Conservation (phyloP, 768 basidiomycete genomes). For the Leccinum broughii region DNA sequence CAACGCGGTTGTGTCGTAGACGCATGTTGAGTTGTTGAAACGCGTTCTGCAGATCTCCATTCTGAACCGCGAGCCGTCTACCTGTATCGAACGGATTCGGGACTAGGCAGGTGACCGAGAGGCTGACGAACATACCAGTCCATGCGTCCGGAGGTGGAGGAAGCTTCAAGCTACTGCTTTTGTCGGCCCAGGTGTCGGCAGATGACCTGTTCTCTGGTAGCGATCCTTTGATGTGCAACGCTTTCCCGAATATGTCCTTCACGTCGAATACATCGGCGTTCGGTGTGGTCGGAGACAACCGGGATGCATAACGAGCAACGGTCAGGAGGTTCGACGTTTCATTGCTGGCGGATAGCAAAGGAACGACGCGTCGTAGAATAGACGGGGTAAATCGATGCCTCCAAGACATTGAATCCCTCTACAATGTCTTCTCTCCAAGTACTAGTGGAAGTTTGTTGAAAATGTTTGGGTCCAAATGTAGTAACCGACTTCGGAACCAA, state of each 20-base stretch:
- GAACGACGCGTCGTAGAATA: slow-evolving; percentile 13
- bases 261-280: slow-evolving; percentile 8
- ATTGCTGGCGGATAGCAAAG: background rate
- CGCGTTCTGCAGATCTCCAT: slow-evolving; percentile 46
- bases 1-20: slow-evolving; percentile 56
- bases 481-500: slow-evolving; percentile 21
- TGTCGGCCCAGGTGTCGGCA: slow-evolving; percentile 40
- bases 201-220: slow-evolving; percentile 24
- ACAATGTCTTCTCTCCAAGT: background rate
- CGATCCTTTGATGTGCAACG: slow-evolving; percentile 16
- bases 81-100: slow-evolving; percentile 42
- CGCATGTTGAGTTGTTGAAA: slow-evolving; percentile 51
- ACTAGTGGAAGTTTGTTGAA: background rate
- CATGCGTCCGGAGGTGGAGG: slow-evolving; percentile 51
- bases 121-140: slow-evolving; percentile 39
- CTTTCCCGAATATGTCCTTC: slow-evolving; percentile 15
- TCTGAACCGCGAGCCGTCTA: slow-evolving; percentile 53
- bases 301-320: slow-evolving; percentile 13
- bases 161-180: slow-evolving; percentile 22
- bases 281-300: slow-evolving; percentile 7
- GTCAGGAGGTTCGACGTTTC: background rate
- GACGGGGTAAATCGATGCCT: slow-evolving; percentile 13
- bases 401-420: slow-evolving; percentile 20
- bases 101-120: background rate
- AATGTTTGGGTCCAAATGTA: slow-evolving; percentile 14